Evolutionary conservation across 176 grass and related monocot species (phyloP).

Genomic region (Saccharum spontaneum): DNA sequence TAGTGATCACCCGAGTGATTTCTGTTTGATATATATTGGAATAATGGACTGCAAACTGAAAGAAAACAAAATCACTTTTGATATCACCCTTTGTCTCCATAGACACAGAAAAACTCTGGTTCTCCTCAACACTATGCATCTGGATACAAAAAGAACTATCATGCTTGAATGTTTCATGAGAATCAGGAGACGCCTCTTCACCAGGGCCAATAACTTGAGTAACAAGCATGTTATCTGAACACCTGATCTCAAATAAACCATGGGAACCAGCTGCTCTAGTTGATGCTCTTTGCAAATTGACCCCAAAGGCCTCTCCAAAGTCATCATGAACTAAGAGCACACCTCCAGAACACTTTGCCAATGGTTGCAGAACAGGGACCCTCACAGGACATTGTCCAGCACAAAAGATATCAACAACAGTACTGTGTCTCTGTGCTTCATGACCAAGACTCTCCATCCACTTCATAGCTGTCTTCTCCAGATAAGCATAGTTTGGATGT

Average conservation of each 20-base stretch:
- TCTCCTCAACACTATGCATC: constrained; percentile 93
- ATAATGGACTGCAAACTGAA: constrained; percentile 90
- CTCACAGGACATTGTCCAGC: constrained; percentile 90
- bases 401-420: constrained; percentile 86
- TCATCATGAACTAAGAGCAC: constrained; percentile 97
- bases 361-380: constrained; percentile 75
- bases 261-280: constrained; percentile 79
- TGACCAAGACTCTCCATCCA: constrained; percentile 90
- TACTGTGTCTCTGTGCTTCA: constrained; percentile 74
- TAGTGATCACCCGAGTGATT: constrained; percentile 82
- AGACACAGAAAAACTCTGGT: constrained; percentile 90
- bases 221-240: constrained; percentile 90
- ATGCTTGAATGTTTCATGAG: constrained; percentile 92
- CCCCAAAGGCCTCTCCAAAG: constrained; percentile 98
- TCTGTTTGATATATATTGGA: constrained; percentile 86
- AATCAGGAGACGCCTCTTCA: constrained; percentile 86
- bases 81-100: constrained; percentile 89
- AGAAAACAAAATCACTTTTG: constrained; percentile 83
- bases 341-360: constrained; percentile 90
- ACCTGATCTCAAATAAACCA: constrained; percentile 91
- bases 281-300: constrained; percentile 93
- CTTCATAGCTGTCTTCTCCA: constrained; percentile 87
- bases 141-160: constrained; percentile 86
- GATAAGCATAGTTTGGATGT: constrained; percentile 96
- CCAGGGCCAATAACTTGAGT: constrained; percentile 97